phyloP scores from a whole-genome alignment of 2,329 filamentous ascomycete genomes.

The Sclerotinia sclerotiorum region DNA sequence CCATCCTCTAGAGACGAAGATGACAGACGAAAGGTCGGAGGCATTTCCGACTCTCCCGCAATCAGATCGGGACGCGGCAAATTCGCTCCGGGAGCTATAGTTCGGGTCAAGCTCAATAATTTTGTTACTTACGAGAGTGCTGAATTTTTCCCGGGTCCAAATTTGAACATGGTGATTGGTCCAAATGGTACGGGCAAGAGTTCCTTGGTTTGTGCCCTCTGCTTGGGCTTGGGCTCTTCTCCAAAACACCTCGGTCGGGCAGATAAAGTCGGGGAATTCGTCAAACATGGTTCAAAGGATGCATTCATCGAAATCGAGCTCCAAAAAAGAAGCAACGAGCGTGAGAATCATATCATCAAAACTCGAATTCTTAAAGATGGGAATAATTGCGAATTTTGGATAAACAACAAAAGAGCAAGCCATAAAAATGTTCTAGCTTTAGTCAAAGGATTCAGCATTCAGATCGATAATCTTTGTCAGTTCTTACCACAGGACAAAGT shows the following conservation, averaged over 20 bases:
- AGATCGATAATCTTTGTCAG: conserved; percentile 97
- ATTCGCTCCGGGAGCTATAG: conserved; percentile 71
- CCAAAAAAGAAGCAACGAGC: conserved; percentile 59
- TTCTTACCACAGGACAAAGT: conserved; percentile 96
- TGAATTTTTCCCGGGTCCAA: conserved; percentile 87
- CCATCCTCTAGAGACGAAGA: conserved; percentile 21
- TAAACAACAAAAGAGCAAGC: conserved; percentile 65
- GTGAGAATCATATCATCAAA: conserved; percentile 69
- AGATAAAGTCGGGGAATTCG: conserved; percentile 81
- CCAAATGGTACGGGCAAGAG: conserved; percentile 99
- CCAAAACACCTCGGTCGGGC: conserved; percentile 82
- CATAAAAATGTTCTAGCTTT: conserved; percentile 67
- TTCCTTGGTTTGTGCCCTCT: conserved; percentile 95
- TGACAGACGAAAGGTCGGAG: conserved; percentile 7
- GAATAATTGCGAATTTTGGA: conserved; percentile 74
- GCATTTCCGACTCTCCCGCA: background rate
- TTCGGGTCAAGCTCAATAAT: conserved; percentile 80
- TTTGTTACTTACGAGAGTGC: conserved; percentile 95
- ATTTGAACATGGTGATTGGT: conserved; percentile 96
- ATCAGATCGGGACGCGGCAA: background rate
- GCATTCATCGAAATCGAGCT: conserved; percentile 91
- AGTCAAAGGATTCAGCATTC: conserved; percentile 74
- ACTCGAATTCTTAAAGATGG: conserved; percentile 79
- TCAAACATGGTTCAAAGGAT: conserved; percentile 80
- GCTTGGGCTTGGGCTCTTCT: conserved; percentile 82